Evolutionary conservation across 2,329 filamentous ascomycete genomes (phyloP).

Genomic region (Aspergillus arachidicola): DNA sequence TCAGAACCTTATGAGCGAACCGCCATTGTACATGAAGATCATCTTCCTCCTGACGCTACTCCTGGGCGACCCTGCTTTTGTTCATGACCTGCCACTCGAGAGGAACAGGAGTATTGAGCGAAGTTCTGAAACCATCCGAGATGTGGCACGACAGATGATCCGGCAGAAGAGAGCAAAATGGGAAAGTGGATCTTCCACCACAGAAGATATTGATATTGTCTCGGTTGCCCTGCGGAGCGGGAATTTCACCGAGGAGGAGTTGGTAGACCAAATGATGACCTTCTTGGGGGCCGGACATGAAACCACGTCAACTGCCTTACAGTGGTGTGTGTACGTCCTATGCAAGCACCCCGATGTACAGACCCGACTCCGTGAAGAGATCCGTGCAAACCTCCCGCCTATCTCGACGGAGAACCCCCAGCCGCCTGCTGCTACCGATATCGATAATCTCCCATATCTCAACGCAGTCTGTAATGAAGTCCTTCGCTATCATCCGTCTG

Average conservation of each 20-base stretch:
- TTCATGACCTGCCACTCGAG: conserved; percentile 67
- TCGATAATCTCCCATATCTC: conserved; percentile 77
- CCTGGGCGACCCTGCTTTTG: conserved; percentile 65
- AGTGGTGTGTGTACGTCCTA: conserved; percentile 75
- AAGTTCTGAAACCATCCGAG: conserved; percentile 63
- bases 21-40: conserved; percentile 37
- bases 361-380: conserved; percentile 66
- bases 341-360: conserved; percentile 67
- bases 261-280: conserved; percentile 90
- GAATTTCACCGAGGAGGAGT: conserved; percentile 73
- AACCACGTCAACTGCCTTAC: conserved; percentile 74
- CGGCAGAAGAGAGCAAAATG: conserved; percentile 66
- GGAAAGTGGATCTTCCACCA: conserved; percentile 20
- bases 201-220: conserved; percentile 69
- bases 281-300: conserved; percentile 83
- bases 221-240: conserved; percentile 77
- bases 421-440: conserved; percentile 59
- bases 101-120: conserved; percentile 67
- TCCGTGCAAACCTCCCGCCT: conserved; percentile 63
- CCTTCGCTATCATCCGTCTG: conserved; percentile 72
- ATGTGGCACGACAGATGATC: conserved; percentile 70
- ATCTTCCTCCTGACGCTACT: conserved; percentile 59
- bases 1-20: conserved; percentile 27
- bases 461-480: conserved; percentile 78
- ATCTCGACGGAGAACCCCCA: conserved; percentile 60